Conservation (phyloP, 2,329 filamentous ascomycete species). For the Colletotrichum euphorbiae region DNA sequence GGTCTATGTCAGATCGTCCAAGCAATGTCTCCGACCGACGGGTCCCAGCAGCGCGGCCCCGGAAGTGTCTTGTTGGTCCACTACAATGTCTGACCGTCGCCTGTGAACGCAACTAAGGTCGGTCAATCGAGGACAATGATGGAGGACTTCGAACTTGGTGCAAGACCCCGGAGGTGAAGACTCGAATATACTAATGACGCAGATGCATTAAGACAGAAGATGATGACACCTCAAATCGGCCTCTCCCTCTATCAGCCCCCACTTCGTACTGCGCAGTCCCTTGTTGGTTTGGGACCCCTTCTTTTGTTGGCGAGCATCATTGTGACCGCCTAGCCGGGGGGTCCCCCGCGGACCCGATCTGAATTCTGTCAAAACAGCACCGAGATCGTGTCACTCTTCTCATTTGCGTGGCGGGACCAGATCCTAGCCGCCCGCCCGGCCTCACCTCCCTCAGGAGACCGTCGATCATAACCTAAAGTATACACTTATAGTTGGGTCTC, state of each 20-base stretch:
- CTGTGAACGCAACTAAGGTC: too few species aligned
- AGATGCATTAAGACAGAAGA: not conserved
- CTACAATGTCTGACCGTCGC: not conserved
- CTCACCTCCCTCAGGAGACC: slow-evolving; percentile 7
- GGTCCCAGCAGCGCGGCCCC: not conserved
- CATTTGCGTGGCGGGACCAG: slow-evolving; percentile 5
- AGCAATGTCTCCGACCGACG: not conserved
- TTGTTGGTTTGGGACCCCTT: not conserved
- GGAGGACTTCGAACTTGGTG: not conserved
- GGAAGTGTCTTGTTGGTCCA: not conserved
- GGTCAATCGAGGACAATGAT: too few species aligned
- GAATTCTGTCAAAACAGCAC: slow-evolving; percentile 28
- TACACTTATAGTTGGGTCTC: not conserved
- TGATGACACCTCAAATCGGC: not conserved
- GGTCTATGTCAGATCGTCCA: slow-evolving; percentile 8
- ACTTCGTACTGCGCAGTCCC: not conserved
- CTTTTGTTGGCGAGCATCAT: not conserved
- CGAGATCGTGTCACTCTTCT: slow-evolving; percentile 30
- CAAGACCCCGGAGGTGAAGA: not conserved
- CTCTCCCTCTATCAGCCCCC: not conserved
- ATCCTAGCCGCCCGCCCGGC: slow-evolving; percentile 24
- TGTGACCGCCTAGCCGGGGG: not conserved
- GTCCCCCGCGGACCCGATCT: slow-evolving; percentile 28
- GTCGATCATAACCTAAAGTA: slow-evolving; percentile 24
- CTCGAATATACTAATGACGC: not conserved